phyloP scores from a whole-genome alignment of 805 yeast genomes.

The Metschnikowia corniflorae region DNA sequence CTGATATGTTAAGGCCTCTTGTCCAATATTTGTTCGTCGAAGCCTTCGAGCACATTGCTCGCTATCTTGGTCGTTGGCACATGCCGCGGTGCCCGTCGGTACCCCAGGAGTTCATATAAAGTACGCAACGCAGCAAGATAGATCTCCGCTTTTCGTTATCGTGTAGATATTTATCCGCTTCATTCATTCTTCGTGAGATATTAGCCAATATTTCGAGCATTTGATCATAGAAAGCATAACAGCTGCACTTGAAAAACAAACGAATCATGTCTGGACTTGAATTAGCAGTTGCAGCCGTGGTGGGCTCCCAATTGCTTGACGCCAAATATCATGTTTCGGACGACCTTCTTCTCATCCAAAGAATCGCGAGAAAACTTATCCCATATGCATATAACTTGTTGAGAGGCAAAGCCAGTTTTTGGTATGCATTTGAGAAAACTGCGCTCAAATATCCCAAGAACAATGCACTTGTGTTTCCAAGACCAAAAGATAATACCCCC shows the following conservation, averaged over 20 bases:
- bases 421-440: slow-evolving; percentile 66
- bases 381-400: slow-evolving; percentile 38
- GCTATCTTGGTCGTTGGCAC: no score
- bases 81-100: no score
- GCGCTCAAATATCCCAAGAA: slow-evolving; percentile 48
- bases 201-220: no score
- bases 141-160: not conserved
- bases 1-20: no score
- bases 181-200: not conserved
- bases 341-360: slow-evolving; percentile 51
- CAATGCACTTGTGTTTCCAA: slow-evolving; percentile 61
- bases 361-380: slow-evolving; percentile 44
- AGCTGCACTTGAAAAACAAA: no score
- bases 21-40: no score
- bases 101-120: not conserved
- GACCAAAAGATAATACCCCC: slow-evolving; percentile 33
- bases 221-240: no score
- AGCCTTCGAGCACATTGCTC: no score
- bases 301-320: slow-evolving; percentile 46
- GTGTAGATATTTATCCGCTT: no score
- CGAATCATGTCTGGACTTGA: slow-evolving; percentile 33
- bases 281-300: slow-evolving; percentile 39
- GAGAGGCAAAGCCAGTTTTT: slow-evolving; percentile 51
- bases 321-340: slow-evolving; percentile 45
- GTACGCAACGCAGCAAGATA: not conserved